Base-by-base conservation (phyloP, 2,329 filamentous ascomycete species). In the Trichoderma aggressivum region DNA sequence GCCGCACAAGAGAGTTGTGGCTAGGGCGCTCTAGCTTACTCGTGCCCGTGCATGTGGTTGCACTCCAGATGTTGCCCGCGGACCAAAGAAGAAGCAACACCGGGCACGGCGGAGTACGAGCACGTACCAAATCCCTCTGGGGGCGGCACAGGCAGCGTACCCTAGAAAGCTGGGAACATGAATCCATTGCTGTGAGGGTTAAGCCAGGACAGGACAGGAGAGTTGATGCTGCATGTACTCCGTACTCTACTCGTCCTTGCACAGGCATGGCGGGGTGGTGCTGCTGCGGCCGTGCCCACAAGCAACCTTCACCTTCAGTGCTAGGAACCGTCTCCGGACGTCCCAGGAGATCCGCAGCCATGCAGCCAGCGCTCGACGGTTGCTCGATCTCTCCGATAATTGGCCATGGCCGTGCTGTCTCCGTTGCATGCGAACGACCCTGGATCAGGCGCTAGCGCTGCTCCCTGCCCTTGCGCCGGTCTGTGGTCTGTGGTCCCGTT, bases 301-400 rank as follows among this genome's bases (percentile, higher is more conserved):
- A 8, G 18, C 39, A 43, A 43, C 39, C 39, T 39, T 39, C 32
- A 32, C 56, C 56, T 59, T 59, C 10, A 24, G 50, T 68, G 55
- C 65, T 68, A 50, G 65, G 65, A 68, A 60, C 65, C 65, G 55
- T 69, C 65, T 69, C 65, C 65, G 65, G 65, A 59, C 21, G 67
- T 39, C 67, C 67, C 59, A 70, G 43, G 21, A 62, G 67, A 70
- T 70, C 59, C 67, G 61, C 60, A 66, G 60, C 47, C 50, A 65
- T 65, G 53, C 64, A 58, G 55, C 67, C 43, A 36, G 39, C 21
- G 55, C 30, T 55, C 28, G 58, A 47, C 47, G 55, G 55, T 71
- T 75, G 66, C 62, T 75, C 79, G 77, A 81, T 81, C 79, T 76
- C 59, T 39, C 77, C 79, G 79, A 82, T 81, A 75, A 82, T 81